Base-by-base conservation (phyloP, 495 filamentous ascomycete genomes). In the Tuber brumale region DNA sequence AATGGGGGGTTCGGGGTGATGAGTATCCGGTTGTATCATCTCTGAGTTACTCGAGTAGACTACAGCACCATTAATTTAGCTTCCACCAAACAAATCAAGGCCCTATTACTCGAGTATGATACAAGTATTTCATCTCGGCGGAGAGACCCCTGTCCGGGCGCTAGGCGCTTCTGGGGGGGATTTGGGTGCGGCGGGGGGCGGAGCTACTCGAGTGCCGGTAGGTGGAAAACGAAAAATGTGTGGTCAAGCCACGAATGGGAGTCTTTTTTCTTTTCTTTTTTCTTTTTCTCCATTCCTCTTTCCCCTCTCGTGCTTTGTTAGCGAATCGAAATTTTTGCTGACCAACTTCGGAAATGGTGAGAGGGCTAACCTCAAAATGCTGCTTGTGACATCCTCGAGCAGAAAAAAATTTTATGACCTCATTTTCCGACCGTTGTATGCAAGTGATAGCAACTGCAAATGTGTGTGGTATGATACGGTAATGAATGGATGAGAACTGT, bases 1-100 rank as follows among this genome's bases (percentile, higher is more conserved):
- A 61, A 61, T 31, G 48, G 48, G 48, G 78, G 79, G 77, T 66
- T 79, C 78, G 77, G 77, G 46, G 42, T 76, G 77, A 80, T 70
- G 46, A 70, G 71, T 79, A 80, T 70, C 78, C 78, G 78, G 76
- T 5, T 35, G 69, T 39, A 39, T 39, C 37, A 39, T 39, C 37
- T 2, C 2, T 2, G 37, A 39, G 37, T 39, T 39, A 39, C 37
- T 39, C 37, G 37, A n/a, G n/a, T n/a, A n/a, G n/a, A n/a, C n/a
- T 39, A 39, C 37, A 39, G 37, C 37, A 39, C 37, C 37, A 4
- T 39, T n/a, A n/a, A n/a, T n/a, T n/a, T 14, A 61, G 48, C 57
- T 35, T 66, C 27, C 57, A 27, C 57, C 27, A 66, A 66, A 35
- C 57, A 35, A 66, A 66, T 66, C 57, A 66, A 35, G 57, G 14